Percentiles rank a stretch among this genome's conserved stretches.
Evolutionary conservation across 768 basidiomycete species (phyloP).

Genomic region (Jaapia argillacea): DNA sequence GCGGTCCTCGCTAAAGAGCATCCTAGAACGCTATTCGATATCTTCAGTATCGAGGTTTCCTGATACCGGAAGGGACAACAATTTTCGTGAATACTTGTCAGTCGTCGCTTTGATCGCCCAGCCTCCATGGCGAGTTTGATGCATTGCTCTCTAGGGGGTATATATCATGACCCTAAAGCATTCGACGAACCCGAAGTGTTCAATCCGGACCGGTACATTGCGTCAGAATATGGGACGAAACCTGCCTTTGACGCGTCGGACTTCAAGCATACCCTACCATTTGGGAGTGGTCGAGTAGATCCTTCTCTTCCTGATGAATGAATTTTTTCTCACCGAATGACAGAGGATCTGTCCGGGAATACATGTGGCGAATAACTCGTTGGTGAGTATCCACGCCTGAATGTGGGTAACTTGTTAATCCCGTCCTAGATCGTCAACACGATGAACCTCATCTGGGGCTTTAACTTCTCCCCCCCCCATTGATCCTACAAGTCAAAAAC

Average conservation of each 20-base stretch:
- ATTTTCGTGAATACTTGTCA: conserved; percentile 12
- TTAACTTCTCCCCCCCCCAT: neutral
- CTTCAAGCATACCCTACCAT: neutral
- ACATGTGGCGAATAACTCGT: neutral
- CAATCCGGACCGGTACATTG: conserved; percentile 4
- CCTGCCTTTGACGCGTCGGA: neutral
- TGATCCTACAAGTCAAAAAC: neutral
- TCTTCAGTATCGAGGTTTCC: conserved; percentile 8
- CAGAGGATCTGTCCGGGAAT: neutral
- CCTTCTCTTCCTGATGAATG: neutral
- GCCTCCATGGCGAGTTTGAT: neutral
- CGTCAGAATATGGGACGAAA: neutral
- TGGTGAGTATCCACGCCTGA: neutral
- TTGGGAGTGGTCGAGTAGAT: neutral
- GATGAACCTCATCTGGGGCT: conserved; percentile 1
- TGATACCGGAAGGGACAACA: conserved; percentile 9
- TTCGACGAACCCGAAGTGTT: conserved; percentile 12
- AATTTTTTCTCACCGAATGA: neutral
- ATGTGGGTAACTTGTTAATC: neutral
- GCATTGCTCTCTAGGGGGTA: conserved; percentile 8
- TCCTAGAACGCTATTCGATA: neutral
- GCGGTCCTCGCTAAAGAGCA: too few relatives aligned
- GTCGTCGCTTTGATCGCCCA: neutral
- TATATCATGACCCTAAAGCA: conserved; percentile 12
- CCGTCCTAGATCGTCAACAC: neutral